Evolutionary conservation across 2,329 filamentous ascomycete genomes (phyloP).

Genomic region (Lecanicillium sp.): DNA sequence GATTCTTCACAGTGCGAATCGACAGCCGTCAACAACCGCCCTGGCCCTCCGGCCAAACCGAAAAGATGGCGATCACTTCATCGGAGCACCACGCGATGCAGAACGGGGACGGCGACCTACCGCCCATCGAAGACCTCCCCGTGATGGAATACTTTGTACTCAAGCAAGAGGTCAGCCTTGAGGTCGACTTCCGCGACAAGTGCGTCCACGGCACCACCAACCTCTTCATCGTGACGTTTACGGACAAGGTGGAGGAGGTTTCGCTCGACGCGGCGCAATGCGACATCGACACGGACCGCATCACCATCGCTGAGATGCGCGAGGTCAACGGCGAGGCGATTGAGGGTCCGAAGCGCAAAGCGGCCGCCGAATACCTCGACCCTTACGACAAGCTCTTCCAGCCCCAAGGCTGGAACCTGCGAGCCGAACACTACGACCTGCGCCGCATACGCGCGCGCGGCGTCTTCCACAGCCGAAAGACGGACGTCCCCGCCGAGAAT

Average conservation of each 20-base stretch:
- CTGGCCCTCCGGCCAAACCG: no score
- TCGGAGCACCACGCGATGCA: conserved; percentile 23
- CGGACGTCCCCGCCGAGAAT: conserved; percentile 49
- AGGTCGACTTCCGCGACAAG: conserved; percentile 76
- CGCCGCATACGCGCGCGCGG: conserved; percentile 60
- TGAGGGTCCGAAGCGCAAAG: conserved; percentile 34
- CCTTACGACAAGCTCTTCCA: conserved; percentile 61
- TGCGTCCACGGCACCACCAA: conserved; percentile 72
- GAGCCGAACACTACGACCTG: conserved; percentile 69
- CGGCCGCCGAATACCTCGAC: conserved; percentile 47
- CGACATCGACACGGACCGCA: conserved; percentile 47
- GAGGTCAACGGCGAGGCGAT: conserved; percentile 30
- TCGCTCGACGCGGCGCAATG: conserved; percentile 58
- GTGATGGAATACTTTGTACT: conserved; percentile 51
- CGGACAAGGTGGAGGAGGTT: conserved; percentile 52
- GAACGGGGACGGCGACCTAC: conserved; percentile 27
- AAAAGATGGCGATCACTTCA: conserved; percentile 1
- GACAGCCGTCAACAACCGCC: no score
- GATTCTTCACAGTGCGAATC: no score
- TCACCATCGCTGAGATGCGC: conserved; percentile 43
- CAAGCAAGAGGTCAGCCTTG: conserved; percentile 82
- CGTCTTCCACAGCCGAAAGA: conserved; percentile 44
- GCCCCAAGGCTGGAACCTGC: conserved; percentile 54
- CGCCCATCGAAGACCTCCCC: conserved; percentile 29
- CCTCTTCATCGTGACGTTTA: conserved; percentile 66